phyloP scores from a whole-genome alignment of 2,329 filamentous ascomycete genomes.

The Aspergillus persii region DNA sequence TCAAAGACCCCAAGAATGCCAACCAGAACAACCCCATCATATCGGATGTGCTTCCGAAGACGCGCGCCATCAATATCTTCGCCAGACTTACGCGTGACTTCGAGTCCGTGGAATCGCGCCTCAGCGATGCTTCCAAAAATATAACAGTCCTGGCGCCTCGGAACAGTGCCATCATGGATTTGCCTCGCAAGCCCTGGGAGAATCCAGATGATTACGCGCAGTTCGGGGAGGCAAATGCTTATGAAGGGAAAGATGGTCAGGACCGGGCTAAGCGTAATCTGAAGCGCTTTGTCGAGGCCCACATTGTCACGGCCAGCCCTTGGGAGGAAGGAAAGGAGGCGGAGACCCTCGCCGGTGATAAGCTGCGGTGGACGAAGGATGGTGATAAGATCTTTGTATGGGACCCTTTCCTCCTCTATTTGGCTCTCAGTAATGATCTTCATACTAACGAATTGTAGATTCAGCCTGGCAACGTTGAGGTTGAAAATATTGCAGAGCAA shows the following conservation, averaged over 20 bases:
- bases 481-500: conserved; percentile 68
- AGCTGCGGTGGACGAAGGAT: conserved; percentile 78
- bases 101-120: conserved; percentile 63
- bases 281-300: conserved; percentile 77
- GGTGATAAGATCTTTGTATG: conserved; percentile 64
- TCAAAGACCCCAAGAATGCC: conserved; percentile 12
- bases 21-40: conserved; percentile 60
- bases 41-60: conserved; percentile 78
- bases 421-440: conserved; percentile 3
- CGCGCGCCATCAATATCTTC: conserved; percentile 79
- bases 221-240: conserved; percentile 64
- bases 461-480: conserved; percentile 76
- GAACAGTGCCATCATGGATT: conserved; percentile 73
- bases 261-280: conserved; percentile 76
- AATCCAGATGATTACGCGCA: conserved; percentile 68
- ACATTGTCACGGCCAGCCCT: conserved; percentile 72
- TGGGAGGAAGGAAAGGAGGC: conserved; percentile 69
- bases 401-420: background rate
- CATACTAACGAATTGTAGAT: conserved; percentile 26
- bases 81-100: conserved; percentile 76
- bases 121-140: conserved; percentile 65
- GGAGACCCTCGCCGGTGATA: conserved; percentile 65
- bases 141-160: conserved; percentile 84
- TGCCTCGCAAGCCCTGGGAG: conserved; percentile 75
- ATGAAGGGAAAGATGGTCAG: conserved; percentile 71